Base-by-base conservation (phyloP, 179 eudicot species). In the Corrigiola litoralis region DNA sequence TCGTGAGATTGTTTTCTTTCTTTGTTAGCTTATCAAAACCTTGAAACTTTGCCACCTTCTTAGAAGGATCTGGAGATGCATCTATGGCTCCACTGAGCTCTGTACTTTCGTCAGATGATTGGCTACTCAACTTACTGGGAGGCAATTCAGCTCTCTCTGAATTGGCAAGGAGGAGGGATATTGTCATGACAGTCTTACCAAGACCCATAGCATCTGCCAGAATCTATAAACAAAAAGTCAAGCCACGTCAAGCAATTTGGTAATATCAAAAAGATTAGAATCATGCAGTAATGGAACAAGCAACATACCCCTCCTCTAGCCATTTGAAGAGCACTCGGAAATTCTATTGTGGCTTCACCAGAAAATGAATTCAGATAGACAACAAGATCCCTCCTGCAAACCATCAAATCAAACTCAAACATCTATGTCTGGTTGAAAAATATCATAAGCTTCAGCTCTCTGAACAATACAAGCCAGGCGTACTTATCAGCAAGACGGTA, bases 181-280 rank as follows among this genome's bases (percentile, higher is more conserved):
- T 83, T 46, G 99, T 88, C 99, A 94, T 94, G 58, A 94, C 90
- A 23, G 99, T 94, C 87, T 94, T 94, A 60, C 99, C 99, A 75
- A 94, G 99, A 70, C 99, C 99, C 99, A 94, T 90, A 61, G 99
- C 85, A 88, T 94, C 97, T 81, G 99, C 99, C 78, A 94, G 72
- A 68, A 94, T 90, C 99, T 94, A 64, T 70, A 81, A 5, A 51
- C 27, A 38, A 24, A 66, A 48, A 61, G 45, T 34, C 23, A 13
- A 27, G 31, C 71, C 27, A 71, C 54, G 18, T 31, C 14, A 48
- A 12, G 56, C 28, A 5, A 40, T 32, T 54, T 44, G 1, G 54
- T 37, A n/a, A 49, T 42, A 56, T 78, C 63, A 80, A 58, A 66
- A 58, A 24, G 44, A 11, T 8, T 13, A 31, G 17, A 34, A 34